phyloP scores from a whole-genome alignment of 2,329 filamentous ascomycete species.

The Amylocarpus encephaloides region DNA sequence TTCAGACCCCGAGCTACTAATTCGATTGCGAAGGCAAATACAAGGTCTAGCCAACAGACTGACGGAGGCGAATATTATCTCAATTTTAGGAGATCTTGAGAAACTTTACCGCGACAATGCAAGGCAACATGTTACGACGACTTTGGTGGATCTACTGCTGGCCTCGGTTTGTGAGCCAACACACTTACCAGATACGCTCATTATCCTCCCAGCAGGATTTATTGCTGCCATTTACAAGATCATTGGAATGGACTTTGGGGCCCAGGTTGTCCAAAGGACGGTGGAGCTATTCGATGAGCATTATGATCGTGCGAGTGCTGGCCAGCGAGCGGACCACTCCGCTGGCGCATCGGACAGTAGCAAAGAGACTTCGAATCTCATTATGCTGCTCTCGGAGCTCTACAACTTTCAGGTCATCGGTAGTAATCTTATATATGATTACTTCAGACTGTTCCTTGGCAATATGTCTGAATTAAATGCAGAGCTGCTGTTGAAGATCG shows the following conservation, averaged over 20 bases:
- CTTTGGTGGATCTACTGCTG: conserved; percentile 70
- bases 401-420: conserved; percentile 90
- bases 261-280: conserved; percentile 72
- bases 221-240: conserved; percentile 82
- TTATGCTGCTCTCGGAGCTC: conserved; percentile 76
- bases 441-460: conserved; percentile 69
- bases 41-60: conserved; percentile 90
- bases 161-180: conserved; percentile 75
- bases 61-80: conserved; percentile 82
- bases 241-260: conserved; percentile 82
- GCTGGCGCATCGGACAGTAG: conserved; percentile 24
- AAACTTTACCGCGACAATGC: conserved; percentile 77
- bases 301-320: conserved; percentile 41
- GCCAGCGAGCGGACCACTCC: conserved; percentile 30
- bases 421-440: conserved; percentile 81
- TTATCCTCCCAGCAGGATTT: conserved; percentile 87
- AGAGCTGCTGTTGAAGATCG: conserved; percentile 77
- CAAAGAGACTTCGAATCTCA: conserved; percentile 68
- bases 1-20: conserved; percentile 60
- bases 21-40: conserved; percentile 67
- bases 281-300: conserved; percentile 68
- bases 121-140: conserved; percentile 80
- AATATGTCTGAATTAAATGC: conserved; percentile 80
- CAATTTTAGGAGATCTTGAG: conserved; percentile 77
- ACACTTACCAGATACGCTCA: conserved; percentile 76